Evolutionary conservation across 2,329 filamentous ascomycete genomes (phyloP).

Genomic region (Coniella lustricola): DNA sequence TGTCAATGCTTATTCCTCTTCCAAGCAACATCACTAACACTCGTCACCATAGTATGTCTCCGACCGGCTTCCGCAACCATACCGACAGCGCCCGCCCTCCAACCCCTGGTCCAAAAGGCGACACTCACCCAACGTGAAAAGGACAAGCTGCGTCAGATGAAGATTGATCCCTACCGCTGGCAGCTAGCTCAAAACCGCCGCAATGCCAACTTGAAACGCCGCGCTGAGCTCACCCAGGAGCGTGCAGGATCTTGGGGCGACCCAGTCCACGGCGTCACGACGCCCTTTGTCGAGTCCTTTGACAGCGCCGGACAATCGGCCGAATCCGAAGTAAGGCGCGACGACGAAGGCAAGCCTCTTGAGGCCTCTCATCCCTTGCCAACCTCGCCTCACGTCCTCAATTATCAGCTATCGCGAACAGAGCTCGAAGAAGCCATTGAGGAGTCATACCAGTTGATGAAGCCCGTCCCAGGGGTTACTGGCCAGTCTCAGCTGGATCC

Average conservation of each 20-base stretch:
- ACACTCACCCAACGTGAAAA: conserved; percentile 55
- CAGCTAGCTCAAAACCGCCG: conserved; percentile 79
- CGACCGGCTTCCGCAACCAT: conserved; percentile 36
- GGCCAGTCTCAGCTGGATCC: not conserved
- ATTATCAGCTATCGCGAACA: conserved; percentile 64
- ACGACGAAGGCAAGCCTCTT: conserved; percentile 35
- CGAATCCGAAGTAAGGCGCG: conserved; percentile 28
- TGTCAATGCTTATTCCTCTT: conserved; percentile 17
- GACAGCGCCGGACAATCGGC: conserved; percentile 52
- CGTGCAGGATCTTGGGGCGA: conserved; percentile 63
- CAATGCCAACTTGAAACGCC: conserved; percentile 71
- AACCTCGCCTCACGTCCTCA: conserved; percentile 52
- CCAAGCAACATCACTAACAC: conserved; percentile 18
- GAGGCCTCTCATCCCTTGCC: conserved; percentile 35
- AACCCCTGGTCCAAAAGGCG: conserved; percentile 58
- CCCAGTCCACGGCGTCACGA: conserved; percentile 70
- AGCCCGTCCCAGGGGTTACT: conserved; percentile 35
- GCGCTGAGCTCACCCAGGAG: conserved; percentile 58
- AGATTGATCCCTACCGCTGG: conserved; percentile 74
- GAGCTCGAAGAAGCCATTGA: conserved; percentile 62
- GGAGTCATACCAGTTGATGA: conserved; percentile 61
- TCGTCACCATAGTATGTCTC: conserved; percentile 46
- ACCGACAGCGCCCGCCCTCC: conserved; percentile 39
- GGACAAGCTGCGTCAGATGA: conserved; percentile 58
- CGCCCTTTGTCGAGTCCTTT: conserved; percentile 78